These are phyloP conservation scores for Tricholoma furcatifolium DNA, from an alignment of 768 basidiomycete species.

Conservation along the genomic window DNA sequence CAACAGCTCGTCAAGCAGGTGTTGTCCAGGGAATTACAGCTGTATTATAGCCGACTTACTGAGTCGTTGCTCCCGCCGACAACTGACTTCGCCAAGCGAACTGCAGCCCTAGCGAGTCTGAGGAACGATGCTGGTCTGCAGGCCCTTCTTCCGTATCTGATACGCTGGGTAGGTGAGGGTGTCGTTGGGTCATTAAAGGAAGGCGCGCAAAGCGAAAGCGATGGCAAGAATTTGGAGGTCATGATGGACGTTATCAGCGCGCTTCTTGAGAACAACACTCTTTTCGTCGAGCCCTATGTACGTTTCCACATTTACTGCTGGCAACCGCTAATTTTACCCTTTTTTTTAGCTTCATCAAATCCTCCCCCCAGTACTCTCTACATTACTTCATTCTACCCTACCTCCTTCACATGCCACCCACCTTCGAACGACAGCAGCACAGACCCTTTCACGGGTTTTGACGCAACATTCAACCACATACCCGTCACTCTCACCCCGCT, in stretches of 20 bases:
- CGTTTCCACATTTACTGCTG: slow-evolving; percentile 29
- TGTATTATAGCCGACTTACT: slow-evolving; percentile 92
- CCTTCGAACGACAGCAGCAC: slow-evolving; percentile 78
- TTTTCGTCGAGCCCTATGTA: slow-evolving; percentile 97
- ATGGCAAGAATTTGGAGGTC: slow-evolving; percentile 75
- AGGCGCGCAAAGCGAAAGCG: slow-evolving; percentile 55
- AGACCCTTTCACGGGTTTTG: slow-evolving; percentile 80
- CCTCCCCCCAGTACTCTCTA: slow-evolving; percentile 88
- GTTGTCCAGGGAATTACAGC: slow-evolving; percentile 88
- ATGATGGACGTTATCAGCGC: slow-evolving; percentile 84
- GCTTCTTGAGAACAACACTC: slow-evolving; percentile 78
- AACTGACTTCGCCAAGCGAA: slow-evolving; percentile 68
- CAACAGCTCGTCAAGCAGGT: slow-evolving; percentile 88
- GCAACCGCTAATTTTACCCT: not conserved
- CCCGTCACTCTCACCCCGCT: slow-evolving; percentile 81
- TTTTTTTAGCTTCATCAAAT: slow-evolving; percentile 84
- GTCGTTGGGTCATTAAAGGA: slow-evolving; percentile 65
- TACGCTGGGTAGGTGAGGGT: slow-evolving; percentile 93
- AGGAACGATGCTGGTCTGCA: slow-evolving; percentile 89
- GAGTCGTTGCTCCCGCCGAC: slow-evolving; percentile 75
- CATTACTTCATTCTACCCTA: slow-evolving; percentile 83
- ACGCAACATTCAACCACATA: slow-evolving; percentile 87
- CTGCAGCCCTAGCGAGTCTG: slow-evolving; percentile 88
- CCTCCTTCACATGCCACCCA: slow-evolving; percentile 68
- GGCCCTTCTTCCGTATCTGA: slow-evolving; percentile 88